Percentiles rank a stretch among this genome's conserved stretches.
These are phyloP conservation scores for Aegilops bicornis DNA, from an alignment of 176 grass and related monocot species.

Conservation along the genomic window DNA sequence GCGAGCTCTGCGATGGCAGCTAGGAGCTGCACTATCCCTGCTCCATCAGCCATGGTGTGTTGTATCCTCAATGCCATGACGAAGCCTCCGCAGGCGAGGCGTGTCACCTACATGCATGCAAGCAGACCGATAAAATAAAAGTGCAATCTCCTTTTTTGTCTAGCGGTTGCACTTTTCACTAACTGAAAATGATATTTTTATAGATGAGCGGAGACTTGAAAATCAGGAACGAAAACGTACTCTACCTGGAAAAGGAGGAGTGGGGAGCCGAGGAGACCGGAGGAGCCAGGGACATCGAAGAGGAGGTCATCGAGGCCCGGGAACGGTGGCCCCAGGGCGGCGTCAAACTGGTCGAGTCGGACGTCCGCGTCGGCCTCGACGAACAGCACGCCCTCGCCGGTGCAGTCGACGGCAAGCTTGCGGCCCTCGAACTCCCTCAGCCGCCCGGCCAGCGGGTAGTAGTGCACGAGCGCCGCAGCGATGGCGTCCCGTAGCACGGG, in stretches of 20 bases:
- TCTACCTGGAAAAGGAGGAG: background rate
- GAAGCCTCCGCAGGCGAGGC: conserved; percentile 62
- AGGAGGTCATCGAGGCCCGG: background rate
- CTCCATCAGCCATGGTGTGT: conserved; percentile 56
- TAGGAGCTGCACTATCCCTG: conserved; percentile 53
- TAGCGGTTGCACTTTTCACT: too few relatives aligned
- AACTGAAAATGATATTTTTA: too few relatives aligned
- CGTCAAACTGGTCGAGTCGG: too few relatives aligned
- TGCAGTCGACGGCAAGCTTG: background rate
- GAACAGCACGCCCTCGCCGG: conserved; percentile 7
- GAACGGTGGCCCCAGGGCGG: background rate
- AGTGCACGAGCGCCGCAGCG: background rate
- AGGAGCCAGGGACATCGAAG: background rate
- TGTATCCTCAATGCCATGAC: conserved; percentile 34
- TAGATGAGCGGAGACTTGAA: too few relatives aligned
- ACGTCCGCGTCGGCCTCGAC: too few relatives aligned
- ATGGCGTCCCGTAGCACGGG: background rate
- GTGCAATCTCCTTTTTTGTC: too few relatives aligned
- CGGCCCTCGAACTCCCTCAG: background rate
- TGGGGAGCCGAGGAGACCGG: background rate
- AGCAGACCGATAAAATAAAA: too few relatives aligned
- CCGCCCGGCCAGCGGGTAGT: conserved; percentile 34
- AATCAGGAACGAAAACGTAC: too few relatives aligned
- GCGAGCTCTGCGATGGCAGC: conserved; percentile 52
- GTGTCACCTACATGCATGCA: conserved; percentile 40